Base-by-base conservation (phyloP, 1,284 basidiomycete species). In the Rhodotorula sp. region DNA sequence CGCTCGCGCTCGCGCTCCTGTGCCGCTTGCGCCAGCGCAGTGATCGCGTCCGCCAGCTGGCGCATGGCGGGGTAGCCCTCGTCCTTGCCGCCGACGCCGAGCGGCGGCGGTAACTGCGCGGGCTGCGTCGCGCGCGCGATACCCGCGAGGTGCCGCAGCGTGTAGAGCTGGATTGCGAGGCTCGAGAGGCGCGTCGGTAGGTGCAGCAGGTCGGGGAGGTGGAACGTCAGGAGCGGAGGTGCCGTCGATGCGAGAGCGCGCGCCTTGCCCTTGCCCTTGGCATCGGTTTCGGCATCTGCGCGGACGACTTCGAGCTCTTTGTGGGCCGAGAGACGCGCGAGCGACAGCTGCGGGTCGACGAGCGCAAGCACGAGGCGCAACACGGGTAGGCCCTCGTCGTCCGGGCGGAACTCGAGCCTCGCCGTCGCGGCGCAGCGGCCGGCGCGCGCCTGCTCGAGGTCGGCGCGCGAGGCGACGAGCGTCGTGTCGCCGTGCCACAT, bases 81-180 rank as follows among this genome's bases (percentile, higher is more conserved):
- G 0, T 54, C 64, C 9, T 25, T 27, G 16, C 55, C 50, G 2
- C 42, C 17, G 34, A 21, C 16, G 41, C 49, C n/a, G 23, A 19
- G 12, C 50, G 50, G 42, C 23, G 55, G 53, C 61, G 50, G 27
- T 19, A 34, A 49, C 4, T 53, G 59, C 1, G 69, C 53, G 4
- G 74, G 74, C 45, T 65, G 64, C 2, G 74, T 75, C 9, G 74
- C 73, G 8, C 67, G 67, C 4, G 74, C 74, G 54, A 75, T 75
- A 12, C 65, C 63, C 4, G 74, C 72, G 46, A 75, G 64, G 50
- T 75, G 74, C 1, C 74, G 72, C 9, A 75, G 70, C 7, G 72
- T 65, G 65, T 70, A 73, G 56, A 75, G 72, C 61, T 71, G 66
- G 55, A 74, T 73, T 0, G 74, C 72, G 46, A 74, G 54, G 14